These are phyloP conservation scores for Cercospora sojina DNA, from an alignment of 2,329 filamentous ascomycete genomes.

Conservation along the genomic window DNA sequence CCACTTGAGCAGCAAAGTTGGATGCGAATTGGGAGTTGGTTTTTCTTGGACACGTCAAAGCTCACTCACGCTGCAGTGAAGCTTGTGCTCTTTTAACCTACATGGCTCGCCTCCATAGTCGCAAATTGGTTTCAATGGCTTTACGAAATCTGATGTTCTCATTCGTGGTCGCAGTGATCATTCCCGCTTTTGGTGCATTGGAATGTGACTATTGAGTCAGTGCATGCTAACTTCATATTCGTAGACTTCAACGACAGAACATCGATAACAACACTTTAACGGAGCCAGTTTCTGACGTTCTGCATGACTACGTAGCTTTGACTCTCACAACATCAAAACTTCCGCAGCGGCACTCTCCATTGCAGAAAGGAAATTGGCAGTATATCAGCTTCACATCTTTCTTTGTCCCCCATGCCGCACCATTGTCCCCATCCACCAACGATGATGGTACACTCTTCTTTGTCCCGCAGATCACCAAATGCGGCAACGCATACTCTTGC, in stretches of 20 bases:
- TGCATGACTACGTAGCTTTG: no score
- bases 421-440: not conserved
- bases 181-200: constrained; percentile 4
- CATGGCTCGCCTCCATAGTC: not conserved
- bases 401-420: not conserved
- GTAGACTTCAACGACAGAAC: not conserved
- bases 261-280: not conserved
- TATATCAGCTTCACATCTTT: not conserved
- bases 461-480: not conserved
- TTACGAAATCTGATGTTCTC: not conserved
- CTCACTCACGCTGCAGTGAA: not conserved
- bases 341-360: no score
- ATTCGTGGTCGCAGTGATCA: not conserved
- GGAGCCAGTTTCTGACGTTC: no score
- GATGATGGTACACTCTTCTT: not conserved
- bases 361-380: not conserved
- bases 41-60: not conserved
- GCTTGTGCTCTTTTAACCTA: not conserved
- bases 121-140: not conserved
- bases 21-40: not conserved
- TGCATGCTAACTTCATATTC: not conserved
- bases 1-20: no score
- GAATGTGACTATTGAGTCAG: not conserved
- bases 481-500: not conserved
- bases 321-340: no score